Evolutionary conservation across 176 grass and related monocot species (phyloP), one percentile per base, ranked within the genome.

Genomic region (Musa itinerans): DNA sequence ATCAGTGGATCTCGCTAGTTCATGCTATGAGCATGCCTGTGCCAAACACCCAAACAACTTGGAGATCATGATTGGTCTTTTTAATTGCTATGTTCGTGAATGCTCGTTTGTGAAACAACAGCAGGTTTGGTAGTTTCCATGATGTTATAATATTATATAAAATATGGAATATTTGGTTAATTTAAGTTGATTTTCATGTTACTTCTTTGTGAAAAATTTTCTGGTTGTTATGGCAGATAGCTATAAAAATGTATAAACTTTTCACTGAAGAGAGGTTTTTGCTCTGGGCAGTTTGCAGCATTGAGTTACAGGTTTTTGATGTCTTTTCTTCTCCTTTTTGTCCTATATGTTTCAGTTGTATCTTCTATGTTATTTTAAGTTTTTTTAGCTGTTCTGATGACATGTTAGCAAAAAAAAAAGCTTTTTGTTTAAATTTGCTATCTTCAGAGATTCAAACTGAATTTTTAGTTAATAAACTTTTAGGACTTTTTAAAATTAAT

Each of bases 21-120:
- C 90, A n/a, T 98, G 90, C 76, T 98, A 98, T 81, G 95, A 94
- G 76, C 88, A 94, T 49, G 90, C 88, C 74, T 98, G 84, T 91
- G 82, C 63, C 34, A 98, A 98, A 82, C 91, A 87, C 73, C 82
- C 87, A 34, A 94, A 85, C 78, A 94, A 98, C 79, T 87, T 91
- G 84, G 95, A 98, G 77, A 82, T 98, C 53, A 98, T 98, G 90
- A 98, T 94, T 88, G 95, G 95, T 10, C 90, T 98, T 80, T 98
- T 98, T 80, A 98, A 94, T 85, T 98, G 95, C 81, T 86, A 93
- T 51, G 95, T 91, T 66, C 89, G 90, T 49, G 95, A 98, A 73
- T 98, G 87, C 76, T 89, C 88, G 22, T 98, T 87, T 84, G 90
- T 98, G 80, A 98, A 91, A 81, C 95, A 98, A 87, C 95, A 98